Evolutionary conservation across 805 yeast species (phyloP).

Genomic region (Candida coquimbonensis): DNA sequence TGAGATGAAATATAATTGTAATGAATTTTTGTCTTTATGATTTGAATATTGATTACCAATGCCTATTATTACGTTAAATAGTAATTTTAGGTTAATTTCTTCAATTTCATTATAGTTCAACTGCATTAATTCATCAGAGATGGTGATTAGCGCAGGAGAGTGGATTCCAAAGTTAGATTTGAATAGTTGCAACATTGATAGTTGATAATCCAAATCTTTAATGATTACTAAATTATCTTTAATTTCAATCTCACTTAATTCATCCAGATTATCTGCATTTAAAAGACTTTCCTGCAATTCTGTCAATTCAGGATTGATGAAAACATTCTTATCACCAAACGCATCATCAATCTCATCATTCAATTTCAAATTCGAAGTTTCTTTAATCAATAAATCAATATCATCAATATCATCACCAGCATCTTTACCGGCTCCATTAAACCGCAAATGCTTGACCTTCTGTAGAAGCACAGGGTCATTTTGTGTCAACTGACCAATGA

Average conservation of each 20-base stretch:
- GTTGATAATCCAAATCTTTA: conserved; percentile 7
- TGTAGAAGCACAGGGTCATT: conserved; percentile 15
- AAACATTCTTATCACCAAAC: background rate
- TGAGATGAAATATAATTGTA: conserved; percentile 17
- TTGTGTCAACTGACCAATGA: conserved; percentile 18
- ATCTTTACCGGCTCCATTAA: background rate
- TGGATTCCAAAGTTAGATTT: conserved; percentile 8
- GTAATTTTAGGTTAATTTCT: conserved; percentile 16
- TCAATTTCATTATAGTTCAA: conserved; percentile 16
- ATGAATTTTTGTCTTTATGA: conserved; percentile 6
- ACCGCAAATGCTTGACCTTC: background rate
- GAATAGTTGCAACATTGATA: conserved; percentile 5
- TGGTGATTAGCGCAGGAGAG: conserved; percentile 14
- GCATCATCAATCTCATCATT: background rate
- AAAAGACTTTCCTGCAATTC: conserved; percentile 3
- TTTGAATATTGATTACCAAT: conserved; percentile 19
- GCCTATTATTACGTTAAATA: conserved; percentile 23
- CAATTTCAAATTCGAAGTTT: background rate
- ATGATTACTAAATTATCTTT: conserved; percentile 1
- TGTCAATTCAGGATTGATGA: conserved; percentile 2
- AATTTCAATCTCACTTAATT: conserved; percentile 3
- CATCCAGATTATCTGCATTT: background rate
- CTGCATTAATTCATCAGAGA: conserved; percentile 8
- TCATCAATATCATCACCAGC: background rate
- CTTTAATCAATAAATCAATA: background rate